Conservation (phyloP, 2,329 filamentous ascomycete species). For the Fonsecaea pugnacius region DNA sequence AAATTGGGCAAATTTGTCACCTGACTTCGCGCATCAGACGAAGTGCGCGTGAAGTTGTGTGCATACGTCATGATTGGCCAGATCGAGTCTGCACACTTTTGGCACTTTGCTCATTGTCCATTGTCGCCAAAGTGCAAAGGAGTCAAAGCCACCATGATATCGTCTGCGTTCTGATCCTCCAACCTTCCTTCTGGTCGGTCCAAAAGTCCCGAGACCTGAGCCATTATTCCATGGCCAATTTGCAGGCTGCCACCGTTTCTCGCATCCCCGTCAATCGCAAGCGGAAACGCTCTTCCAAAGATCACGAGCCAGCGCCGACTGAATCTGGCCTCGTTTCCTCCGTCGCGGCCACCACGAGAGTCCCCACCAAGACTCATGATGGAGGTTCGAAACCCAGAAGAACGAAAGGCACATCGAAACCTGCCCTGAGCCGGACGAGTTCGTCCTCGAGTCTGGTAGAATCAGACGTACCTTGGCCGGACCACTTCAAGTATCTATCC, state of each 20-base stretch:
- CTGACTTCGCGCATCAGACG: not conserved
- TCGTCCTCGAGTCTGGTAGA: conserved; percentile 57
- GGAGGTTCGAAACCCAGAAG: conserved; percentile 58
- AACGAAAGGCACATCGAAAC: conserved; percentile 45
- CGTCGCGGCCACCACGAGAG: conserved; percentile 46
- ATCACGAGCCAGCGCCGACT: conserved; percentile 19
- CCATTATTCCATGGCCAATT: conserved; percentile 41
- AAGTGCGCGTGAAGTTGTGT: not conserved
- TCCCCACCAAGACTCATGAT: conserved; percentile 63
- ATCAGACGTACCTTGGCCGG: conserved; percentile 70
- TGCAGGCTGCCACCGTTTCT: conserved; percentile 52
- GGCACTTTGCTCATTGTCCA: not conserved
- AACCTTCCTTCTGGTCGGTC: not conserved
- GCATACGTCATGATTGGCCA: conserved; percentile 2
- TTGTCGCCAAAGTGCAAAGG: not conserved
- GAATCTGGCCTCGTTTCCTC: conserved; percentile 3
- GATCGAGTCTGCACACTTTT: not conserved
- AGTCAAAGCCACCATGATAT: not conserved
- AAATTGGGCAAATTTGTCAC: not conserved
- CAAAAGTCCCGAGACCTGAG: not conserved
- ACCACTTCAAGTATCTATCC: conserved; percentile 71
- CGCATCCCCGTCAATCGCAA: conserved; percentile 45
- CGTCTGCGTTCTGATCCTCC: not conserved
- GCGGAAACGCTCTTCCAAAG: conserved; percentile 50
- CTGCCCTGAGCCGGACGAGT: conserved; percentile 46